Percentiles rank a stretch among this genome's conserved stretches.
Conservation (phyloP, 768 basidiomycete species). For the Cubamyces sp. region DNA sequence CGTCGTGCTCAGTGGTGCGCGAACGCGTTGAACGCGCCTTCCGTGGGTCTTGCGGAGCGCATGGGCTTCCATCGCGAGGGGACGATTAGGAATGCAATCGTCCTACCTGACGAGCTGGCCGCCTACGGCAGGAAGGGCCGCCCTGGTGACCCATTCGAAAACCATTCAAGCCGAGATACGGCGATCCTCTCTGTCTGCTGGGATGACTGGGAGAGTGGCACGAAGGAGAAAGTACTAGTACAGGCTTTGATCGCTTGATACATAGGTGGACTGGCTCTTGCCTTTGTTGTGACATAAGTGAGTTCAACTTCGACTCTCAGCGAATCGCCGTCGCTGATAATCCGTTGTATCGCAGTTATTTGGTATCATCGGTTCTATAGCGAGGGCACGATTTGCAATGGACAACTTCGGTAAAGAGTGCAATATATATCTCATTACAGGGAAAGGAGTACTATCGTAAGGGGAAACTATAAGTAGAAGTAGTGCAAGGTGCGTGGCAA, state of each 20-base stretch:
- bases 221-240: conserved; percentile 38
- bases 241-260: conserved; percentile 23
- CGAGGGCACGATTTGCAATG: too few species aligned
- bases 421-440: too few species aligned
- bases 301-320: too few species aligned
- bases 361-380: too few species aligned
- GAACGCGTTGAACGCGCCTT: conserved; percentile 42
- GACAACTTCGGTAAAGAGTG: too few species aligned
- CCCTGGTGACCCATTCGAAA: conserved; percentile 28
- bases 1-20: conserved; percentile 53
- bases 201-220: conserved; percentile 60
- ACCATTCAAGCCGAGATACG: conserved; percentile 39
- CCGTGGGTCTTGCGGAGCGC: conserved; percentile 43
- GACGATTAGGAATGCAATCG: conserved; percentile 41
- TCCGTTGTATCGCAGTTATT: too few species aligned
- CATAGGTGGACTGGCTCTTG: background rate
- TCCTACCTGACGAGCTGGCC: conserved; percentile 34
- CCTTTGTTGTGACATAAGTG: too few species aligned
- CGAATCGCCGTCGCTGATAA: too few species aligned
- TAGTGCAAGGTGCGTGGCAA: too few species aligned
- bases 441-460: too few species aligned
- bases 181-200: conserved; percentile 54
- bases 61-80: conserved; percentile 55
- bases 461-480: too few species aligned
- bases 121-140: conserved; percentile 31